Evolutionary conservation across 169 alveolate species (phyloP).

Genomic region (Plasmodium inui): DNA sequence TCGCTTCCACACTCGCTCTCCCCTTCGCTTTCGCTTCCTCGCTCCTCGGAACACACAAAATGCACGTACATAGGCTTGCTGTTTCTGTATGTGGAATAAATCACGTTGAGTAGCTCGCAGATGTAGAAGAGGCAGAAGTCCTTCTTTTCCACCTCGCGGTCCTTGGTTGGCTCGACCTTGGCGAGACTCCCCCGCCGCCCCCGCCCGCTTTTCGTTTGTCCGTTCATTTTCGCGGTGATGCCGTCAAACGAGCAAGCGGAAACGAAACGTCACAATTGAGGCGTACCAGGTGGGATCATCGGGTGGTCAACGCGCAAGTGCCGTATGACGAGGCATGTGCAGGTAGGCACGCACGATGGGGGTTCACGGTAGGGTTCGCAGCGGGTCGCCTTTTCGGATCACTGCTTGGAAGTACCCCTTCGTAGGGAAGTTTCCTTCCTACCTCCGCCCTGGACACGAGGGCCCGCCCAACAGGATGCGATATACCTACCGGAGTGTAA

Average conservation of each 20-base stretch:
- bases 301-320: neutral
- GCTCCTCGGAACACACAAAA: slow-evolving; percentile 29
- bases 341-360: neutral
- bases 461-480: neutral
- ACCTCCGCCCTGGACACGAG: neutral
- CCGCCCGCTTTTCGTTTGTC: neutral
- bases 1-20: neutral
- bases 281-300: neutral
- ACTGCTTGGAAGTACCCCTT: neutral
- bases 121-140: slow-evolving; percentile 29
- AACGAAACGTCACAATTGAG: neutral
- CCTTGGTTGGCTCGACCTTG: neutral
- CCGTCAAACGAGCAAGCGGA: neutral
- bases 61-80: slow-evolving; percentile 25
- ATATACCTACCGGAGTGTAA: neutral
- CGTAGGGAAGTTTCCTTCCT: too few species aligned
- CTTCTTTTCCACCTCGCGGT: slow-evolving; percentile 2
- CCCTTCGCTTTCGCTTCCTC: neutral
- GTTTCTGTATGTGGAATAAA: slow-evolving; percentile 7
- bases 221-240: slow-evolving; percentile 20
- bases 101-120: slow-evolving; percentile 14
- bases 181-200: neutral
- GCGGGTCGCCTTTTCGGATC: neutral
- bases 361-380: neutral
- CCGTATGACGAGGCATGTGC: neutral